Evolutionary conservation across 176 grass and related monocot species (phyloP), one percentile per base, ranked within the genome.

Genomic region (Typha latifolia): DNA sequence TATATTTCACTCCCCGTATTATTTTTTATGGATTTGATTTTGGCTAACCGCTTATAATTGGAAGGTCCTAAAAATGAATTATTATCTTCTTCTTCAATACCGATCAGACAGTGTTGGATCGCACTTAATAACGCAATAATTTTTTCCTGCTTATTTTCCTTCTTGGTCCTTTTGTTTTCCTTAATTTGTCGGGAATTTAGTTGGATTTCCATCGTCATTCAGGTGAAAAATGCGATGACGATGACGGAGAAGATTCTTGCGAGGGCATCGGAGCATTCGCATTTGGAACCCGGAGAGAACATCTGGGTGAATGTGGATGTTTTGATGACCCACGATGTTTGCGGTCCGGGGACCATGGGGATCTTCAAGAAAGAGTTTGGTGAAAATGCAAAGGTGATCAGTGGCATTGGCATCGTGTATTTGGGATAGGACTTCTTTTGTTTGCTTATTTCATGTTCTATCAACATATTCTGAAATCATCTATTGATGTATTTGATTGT

Each of bases 221-320:
- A 95, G 90, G 83, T 92, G 14, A 92, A 97, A 75, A 64, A 62
- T 68, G 72, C 82, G 16, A 87, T 97, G 94, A 93, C 86, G 69
- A 97, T 89, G 85, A 93, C 94, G 48, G 94, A 97, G 89, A 97
- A 97, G 80, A 97, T 97, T 72, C 62, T 97, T 51, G 89, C 94
- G 48, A 80, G 86, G 53, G 75, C 85, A 26, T 97, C 94, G 69
- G 86, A 89, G 69, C 82, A 73, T 61, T 64, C 85, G 4, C 75
- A 73, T 52, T 78, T 93, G 29, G 89, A 87, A 73, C 89, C 94
- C 32, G 89, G 94, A 49, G 94, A 97, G 72, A 97, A 97, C 74
- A 80, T 97, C 34, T 97, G 94, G 89, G 94, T 93, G 59, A 79
- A 93, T 77, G 82, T 97, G 12, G 94, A 97, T 78, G 94, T 92